Evolutionary conservation across 192 early-diverging fungal genomes (phyloP), one percentile per base, ranked within the genome.

Genomic region (Backusella psychrophila): DNA sequence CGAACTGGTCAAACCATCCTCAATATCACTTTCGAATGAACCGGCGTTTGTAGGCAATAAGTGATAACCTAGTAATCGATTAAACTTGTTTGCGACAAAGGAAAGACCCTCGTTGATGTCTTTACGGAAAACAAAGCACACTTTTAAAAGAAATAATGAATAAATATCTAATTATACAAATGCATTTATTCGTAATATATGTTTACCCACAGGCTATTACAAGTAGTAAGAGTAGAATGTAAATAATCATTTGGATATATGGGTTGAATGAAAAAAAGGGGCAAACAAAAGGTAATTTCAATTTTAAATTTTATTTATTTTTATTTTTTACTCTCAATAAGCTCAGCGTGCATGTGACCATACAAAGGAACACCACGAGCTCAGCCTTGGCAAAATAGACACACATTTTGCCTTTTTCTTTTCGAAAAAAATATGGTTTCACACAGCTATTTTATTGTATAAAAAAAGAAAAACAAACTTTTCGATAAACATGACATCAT

Each of bases 1-100:
- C 12, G 84, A 85, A 5, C 87, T 88, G 7, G 84, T 87, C 15
- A 90, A 52, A 0, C 89, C 89, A 71, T 88, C 82, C 56, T 90
- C 89, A 52, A 90, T 87, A 39, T 88, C 87, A 19, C 80, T 69
- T 74, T 86, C 84, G 46, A 90, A 90, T 0, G 89, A 85, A 5
- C 78, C 72, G 19, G 76, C 77, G 17, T 81, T 82, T 41, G 86
- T 85, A 2, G 89, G 89, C 19, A 90, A 75, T 3, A 80, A 78
- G 66, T 83, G 79, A 73, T 90, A 90, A 12, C 83, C 76, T 42
- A 82, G 56, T 7, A 76, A n/a, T 34, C 75, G 68, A 52, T 77
- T 71, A 19, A 74, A 44, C 44, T 80, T 76, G 72, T 87, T 66
- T 7, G 73, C 75, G 5, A 72, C 14, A 44, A 38, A 6, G 4